phyloP scores from a whole-genome alignment of 805 yeast species.

The Candida orba region DNA sequence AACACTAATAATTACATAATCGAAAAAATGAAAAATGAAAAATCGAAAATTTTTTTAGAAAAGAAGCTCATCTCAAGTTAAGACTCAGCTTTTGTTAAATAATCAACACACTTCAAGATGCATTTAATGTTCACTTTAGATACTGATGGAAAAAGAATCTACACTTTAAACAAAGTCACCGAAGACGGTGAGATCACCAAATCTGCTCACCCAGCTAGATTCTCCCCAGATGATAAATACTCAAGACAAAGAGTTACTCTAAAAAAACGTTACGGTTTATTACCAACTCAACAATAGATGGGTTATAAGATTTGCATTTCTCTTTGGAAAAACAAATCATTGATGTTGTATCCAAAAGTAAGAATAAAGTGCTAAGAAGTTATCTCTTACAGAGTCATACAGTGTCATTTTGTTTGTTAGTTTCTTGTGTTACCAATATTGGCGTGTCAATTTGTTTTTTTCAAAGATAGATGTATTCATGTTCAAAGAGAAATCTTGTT shows the following conservation, averaged over 20 bases:
- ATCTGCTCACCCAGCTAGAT: constrained; percentile 99
- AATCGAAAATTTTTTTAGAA: background rate
- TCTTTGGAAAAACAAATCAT: no score
- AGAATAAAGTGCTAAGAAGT: no score
- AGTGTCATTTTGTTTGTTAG: no score
- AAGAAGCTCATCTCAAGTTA: constrained; percentile 5
- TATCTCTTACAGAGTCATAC: no score
- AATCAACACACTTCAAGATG: constrained; percentile 40
- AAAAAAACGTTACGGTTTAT: constrained; percentile 85
- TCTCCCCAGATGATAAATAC: constrained; percentile 98
- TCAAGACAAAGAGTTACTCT: constrained; percentile 98
- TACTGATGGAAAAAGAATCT: constrained; percentile 90
- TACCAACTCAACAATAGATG: constrained; percentile 68
- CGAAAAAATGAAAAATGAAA: background rate
- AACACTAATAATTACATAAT: background rate
- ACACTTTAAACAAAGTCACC: constrained; percentile 80
- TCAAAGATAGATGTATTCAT: no score
- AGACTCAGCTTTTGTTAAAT: background rate
- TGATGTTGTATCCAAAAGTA: no score
- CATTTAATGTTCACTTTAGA: constrained; percentile 98
- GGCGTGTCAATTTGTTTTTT: no score
- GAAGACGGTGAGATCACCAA: constrained; percentile 91
- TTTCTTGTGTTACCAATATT: no score
- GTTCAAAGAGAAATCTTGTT: background rate
- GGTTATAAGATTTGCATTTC: background rate